These are phyloP conservation scores for Lepiota subincarnata DNA, from an alignment of 768 basidiomycete species.

Conservation along the genomic window DNA sequence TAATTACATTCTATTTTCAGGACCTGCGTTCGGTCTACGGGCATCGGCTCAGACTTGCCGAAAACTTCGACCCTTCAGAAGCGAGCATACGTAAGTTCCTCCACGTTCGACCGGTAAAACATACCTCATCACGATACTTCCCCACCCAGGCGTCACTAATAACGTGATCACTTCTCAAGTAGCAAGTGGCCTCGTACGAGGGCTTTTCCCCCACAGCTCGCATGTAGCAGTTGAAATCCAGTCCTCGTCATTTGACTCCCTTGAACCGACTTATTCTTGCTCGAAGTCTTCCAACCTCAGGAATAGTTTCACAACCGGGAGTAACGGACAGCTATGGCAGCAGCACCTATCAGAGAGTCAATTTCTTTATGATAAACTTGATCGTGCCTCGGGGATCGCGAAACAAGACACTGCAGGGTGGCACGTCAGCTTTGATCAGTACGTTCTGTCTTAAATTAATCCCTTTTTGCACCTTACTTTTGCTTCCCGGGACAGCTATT, in stretches of 20 bases:
- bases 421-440: constrained; percentile 52
- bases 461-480: not conserved
- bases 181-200: constrained; percentile 40
- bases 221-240: constrained; percentile 34
- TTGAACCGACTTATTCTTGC: constrained; percentile 45
- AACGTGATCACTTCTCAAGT: constrained; percentile 52
- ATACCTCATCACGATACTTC: not conserved
- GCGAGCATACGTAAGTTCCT: constrained; percentile 32
- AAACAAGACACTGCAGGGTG: constrained; percentile 38
- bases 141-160: constrained; percentile 40
- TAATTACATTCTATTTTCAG: constrained; percentile 15
- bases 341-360: constrained; percentile 35
- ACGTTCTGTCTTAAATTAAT: constrained; percentile 11
- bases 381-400: constrained; percentile 38
- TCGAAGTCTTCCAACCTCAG: constrained; percentile 29
- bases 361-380: constrained; percentile 36
- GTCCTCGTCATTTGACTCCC: constrained; percentile 38
- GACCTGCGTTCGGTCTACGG: constrained; percentile 45
- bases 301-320: constrained; percentile 34
- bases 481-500: constrained; percentile 32
- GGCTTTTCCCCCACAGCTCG: constrained; percentile 38
- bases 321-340: constrained; percentile 33
- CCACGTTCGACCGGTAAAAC: not conserved
- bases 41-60: constrained; percentile 32
- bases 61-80: constrained; percentile 26